Evolutionary conservation across 1,139 yeast species (phyloP).

Genomic region (Scheffersomyces parashehatae): DNA sequence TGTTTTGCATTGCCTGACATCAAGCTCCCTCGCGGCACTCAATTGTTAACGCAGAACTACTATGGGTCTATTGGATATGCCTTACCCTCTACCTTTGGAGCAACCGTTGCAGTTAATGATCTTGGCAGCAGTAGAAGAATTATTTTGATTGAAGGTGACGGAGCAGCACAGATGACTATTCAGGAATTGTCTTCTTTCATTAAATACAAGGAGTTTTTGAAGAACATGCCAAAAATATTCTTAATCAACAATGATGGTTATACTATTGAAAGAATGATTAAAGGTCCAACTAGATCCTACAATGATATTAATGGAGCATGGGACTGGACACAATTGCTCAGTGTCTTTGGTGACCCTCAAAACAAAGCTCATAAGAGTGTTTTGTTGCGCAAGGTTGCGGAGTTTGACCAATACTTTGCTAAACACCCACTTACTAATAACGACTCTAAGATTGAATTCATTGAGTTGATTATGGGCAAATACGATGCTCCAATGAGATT

Average conservation of each 20-base stretch:
- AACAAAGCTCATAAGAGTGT: slow-evolving; percentile 36
- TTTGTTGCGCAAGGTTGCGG: slow-evolving; percentile 29
- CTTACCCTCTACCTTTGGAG: slow-evolving; percentile 81
- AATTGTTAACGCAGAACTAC: slow-evolving; percentile 62
- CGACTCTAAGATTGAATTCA: slow-evolving; percentile 45
- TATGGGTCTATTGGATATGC: slow-evolving; percentile 88
- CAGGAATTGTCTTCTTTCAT: slow-evolving; percentile 75
- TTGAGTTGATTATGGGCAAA: slow-evolving; percentile 60
- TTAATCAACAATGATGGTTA: slow-evolving; percentile 82
- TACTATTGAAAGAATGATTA: slow-evolving; percentile 80
- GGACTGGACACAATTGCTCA: slow-evolving; percentile 72
- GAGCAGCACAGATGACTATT: slow-evolving; percentile 88
- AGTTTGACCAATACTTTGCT: slow-evolving; percentile 24
- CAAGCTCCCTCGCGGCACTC: slow-evolving; percentile 52
- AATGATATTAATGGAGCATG: slow-evolving; percentile 79
- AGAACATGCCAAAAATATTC: slow-evolving; percentile 58
- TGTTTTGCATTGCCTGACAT: slow-evolving; percentile 70
- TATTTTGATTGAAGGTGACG: slow-evolving; percentile 80
- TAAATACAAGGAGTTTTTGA: slow-evolving; percentile 44
- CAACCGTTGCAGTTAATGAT: slow-evolving; percentile 68
- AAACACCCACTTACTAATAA: slow-evolving; percentile 6
- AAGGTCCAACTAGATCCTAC: slow-evolving; percentile 73
- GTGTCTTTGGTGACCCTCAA: slow-evolving; percentile 63
- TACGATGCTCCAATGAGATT: slow-evolving; percentile 52
- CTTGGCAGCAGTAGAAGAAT: slow-evolving; percentile 52